These are phyloP conservation scores for Brassica incana DNA, from an alignment of 345 rosid genomes.

Conservation along the genomic window DNA sequence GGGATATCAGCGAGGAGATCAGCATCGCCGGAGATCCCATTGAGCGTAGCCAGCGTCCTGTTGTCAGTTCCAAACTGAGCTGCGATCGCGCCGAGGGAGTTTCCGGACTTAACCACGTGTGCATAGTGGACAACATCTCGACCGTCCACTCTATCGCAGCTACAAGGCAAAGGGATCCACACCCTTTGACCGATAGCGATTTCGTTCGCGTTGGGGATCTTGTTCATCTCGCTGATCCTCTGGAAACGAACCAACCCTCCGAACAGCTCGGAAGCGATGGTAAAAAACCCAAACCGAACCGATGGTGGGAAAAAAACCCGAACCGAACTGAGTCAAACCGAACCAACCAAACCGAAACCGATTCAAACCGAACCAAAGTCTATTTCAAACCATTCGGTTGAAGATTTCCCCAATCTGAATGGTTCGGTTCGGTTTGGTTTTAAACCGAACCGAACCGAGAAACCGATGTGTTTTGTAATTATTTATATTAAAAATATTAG, in stretches of 20 bases:
- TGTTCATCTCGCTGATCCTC: conserved; percentile 45
- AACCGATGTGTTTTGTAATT: no score
- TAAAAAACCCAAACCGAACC: no score
- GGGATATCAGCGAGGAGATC: conserved; percentile 42
- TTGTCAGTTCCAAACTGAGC: conserved; percentile 44
- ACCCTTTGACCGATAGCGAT: conserved; percentile 45
- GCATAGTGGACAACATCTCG: conserved; percentile 54
- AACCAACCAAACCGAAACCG: no score
- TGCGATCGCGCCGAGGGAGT: conserved; percentile 50
- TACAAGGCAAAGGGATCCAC: conserved; percentile 68
- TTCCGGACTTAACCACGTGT: conserved; percentile 51
- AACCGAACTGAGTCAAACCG: no score
- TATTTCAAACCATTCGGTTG: no score
- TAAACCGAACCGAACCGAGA: no score
- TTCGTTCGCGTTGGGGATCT: conserved; percentile 15
- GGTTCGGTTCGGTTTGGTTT: no score
- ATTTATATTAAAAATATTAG: no score
- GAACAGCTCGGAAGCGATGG: neutral
- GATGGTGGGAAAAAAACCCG: no score
- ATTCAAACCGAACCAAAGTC: no score
- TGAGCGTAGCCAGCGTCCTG: conserved; percentile 41
- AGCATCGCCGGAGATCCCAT: conserved; percentile 41
- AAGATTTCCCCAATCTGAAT: no score
- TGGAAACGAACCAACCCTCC: conserved; percentile 2
- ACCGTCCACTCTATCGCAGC: conserved; percentile 56